Base-by-base conservation (phyloP, 129 eudicot genomes). In the Oenanthe sinensis region DNA sequence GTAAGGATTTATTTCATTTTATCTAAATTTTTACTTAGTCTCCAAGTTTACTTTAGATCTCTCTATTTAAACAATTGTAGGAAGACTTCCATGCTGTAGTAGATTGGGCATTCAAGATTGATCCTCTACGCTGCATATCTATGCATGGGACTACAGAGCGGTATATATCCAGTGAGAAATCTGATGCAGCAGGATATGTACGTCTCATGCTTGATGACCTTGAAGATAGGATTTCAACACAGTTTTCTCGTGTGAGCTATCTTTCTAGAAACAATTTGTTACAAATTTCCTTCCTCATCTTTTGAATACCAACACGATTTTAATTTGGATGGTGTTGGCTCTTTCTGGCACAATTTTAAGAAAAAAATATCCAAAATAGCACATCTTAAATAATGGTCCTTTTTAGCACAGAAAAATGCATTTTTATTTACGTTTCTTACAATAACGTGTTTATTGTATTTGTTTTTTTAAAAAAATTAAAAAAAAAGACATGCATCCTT, bases 161-260 rank as follows among this genome's bases (percentile, higher is more conserved):
- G 43, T 90, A 88, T 87, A 81, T 91, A 81, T 91, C 98, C 78
- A 88, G 91, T 82, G 92, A 87, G 78, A 91, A 95, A 81, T 90
- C 97, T 73, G 98, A 95, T 88, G 96, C 97, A 44, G 97, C 97
- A 39, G 97, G 97, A 77, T 91, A 84, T 83, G 98, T 95, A 55
- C 97, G 97, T 47, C 82, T 91, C 15, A 82, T 95, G 85, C 97
- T 95, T 75, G 98, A 92, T 81, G 92, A 86, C 80, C 84, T 95
- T 72, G 96, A 88, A 81, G 90, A 85, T 77, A 88, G 96, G 82
- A 95, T 95, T 47, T 84, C 97, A 42, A 79, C 83, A 54, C 96
- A 88, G 78, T 95, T 95, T 71, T 74, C 88, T 67, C 96, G 97
- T 10, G 98, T 95, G 84, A 82, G 96, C 84, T 86, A 49, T 49